Conservation (phyloP, 176 grass and related monocot genomes). For the Aegilops bicornis region DNA sequence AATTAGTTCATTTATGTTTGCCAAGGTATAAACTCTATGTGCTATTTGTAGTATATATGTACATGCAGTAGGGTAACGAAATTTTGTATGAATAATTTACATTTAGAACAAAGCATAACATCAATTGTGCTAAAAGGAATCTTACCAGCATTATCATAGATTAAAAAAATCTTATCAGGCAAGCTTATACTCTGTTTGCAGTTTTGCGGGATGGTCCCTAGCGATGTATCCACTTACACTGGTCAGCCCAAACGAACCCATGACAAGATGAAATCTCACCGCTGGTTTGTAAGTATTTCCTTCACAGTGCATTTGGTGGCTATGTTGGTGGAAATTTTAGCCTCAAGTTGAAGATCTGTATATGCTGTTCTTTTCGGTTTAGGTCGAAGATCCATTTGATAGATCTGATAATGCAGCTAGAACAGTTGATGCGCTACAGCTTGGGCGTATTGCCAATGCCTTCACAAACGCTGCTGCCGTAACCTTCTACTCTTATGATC, state of each 20-base stretch:
- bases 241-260: conserved; percentile 41
- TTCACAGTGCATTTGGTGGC: conserved; percentile 16
- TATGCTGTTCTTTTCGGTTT: conserved; percentile 12
- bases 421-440: conserved; percentile 38
- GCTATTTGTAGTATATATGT: background rate
- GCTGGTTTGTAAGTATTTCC: conserved; percentile 52
- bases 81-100: background rate
- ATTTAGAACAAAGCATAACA: background rate
- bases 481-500: conserved; percentile 8
- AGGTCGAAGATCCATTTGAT: conserved; percentile 77
- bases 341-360: conserved; percentile 5
- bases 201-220: conserved; percentile 43
- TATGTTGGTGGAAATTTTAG: conserved; percentile 10
- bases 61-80: no score
- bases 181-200: conserved; percentile 33
- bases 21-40: background rate
- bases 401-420: conserved; percentile 59
- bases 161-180: background rate
- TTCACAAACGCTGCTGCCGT: conserved; percentile 26
- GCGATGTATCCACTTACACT: conserved; percentile 62
- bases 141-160: background rate
- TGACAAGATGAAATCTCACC: conserved; percentile 37
- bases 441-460: conserved; percentile 39
- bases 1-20: background rate
- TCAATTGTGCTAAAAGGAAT: background rate